phyloP scores from a whole-genome alignment of 108 stramenopile species.

The Cyclotella kingstonii region DNA sequence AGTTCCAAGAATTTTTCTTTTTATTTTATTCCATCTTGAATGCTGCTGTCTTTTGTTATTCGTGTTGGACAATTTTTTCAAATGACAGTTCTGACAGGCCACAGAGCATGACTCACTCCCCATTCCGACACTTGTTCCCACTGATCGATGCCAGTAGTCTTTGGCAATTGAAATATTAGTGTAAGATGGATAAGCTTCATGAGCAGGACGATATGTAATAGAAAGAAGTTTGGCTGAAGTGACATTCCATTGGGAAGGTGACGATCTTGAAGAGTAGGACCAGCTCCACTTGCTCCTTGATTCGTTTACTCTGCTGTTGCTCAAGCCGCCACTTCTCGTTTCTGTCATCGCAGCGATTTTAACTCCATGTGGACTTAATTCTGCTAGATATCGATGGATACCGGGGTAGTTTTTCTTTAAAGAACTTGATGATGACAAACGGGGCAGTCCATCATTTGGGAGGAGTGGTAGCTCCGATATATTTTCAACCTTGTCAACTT shows the following conservation, averaged over 20 bases:
- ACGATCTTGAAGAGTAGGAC: constrained; percentile 36
- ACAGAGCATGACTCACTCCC: constrained; percentile 3
- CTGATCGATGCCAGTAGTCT: constrained; percentile 34
- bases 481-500: not conserved
- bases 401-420: no score
- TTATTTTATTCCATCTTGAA: constrained; percentile 17
- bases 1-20: constrained; percentile 10
- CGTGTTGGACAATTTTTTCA: not conserved
- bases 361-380: constrained; percentile 39
- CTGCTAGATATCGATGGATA: constrained; percentile 23
- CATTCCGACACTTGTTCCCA: constrained; percentile 20
- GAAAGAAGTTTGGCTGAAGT: constrained; percentile 50
- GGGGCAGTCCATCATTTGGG: not conserved
- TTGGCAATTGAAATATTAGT: constrained; percentile 43
- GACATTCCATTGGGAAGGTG: constrained; percentile 45
- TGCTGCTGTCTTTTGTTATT: not conserved
- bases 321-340: not conserved
- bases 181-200: constrained; percentile 70
- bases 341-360: constrained; percentile 9
- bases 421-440: not conserved
- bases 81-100: constrained; percentile 9
- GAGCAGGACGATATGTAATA: constrained; percentile 70
- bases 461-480: constrained; percentile 13
- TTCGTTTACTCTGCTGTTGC: not conserved
- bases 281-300: constrained; percentile 35